These are phyloP conservation scores for Trametes punicea DNA, from an alignment of 768 basidiomycete species.

Conservation along the genomic window DNA sequence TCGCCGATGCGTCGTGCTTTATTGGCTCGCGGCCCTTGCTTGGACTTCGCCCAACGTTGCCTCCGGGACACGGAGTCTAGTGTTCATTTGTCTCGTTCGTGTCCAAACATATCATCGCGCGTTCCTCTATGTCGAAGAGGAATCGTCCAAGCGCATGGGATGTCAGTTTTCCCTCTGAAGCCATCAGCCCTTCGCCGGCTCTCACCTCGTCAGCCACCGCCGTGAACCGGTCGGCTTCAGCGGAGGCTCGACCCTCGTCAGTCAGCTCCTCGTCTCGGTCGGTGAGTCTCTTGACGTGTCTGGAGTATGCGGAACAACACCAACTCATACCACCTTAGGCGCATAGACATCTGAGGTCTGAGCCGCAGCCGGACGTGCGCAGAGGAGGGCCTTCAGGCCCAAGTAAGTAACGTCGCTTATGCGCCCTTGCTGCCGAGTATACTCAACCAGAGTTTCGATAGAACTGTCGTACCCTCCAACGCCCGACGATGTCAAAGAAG, in stretches of 20 bases:
- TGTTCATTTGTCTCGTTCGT: too few relatives aligned
- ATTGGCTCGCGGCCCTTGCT: background rate
- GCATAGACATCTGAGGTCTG: background rate
- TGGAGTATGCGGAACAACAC: too few relatives aligned
- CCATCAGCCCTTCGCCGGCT: background rate
- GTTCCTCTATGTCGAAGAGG: background rate
- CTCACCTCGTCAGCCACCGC: background rate
- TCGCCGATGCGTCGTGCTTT: background rate
- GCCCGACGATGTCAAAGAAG: slow-evolving; percentile 15
- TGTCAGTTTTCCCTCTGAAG: background rate
- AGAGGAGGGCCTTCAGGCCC: background rate
- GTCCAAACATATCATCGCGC: too few relatives aligned
- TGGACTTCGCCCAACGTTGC: background rate
- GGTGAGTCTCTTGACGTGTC: too few relatives aligned
- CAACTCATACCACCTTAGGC: background rate
- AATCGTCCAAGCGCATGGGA: background rate
- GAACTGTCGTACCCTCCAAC: background rate
- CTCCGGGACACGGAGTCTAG: too few relatives aligned
- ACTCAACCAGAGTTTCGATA: background rate
- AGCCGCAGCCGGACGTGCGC: background rate
- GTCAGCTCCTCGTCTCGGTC: too few relatives aligned
- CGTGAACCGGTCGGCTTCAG: background rate
- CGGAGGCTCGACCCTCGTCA: too few relatives aligned
- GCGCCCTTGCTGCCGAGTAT: background rate
- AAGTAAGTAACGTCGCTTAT: background rate